phyloP scores from a whole-genome alignment of 495 filamentous ascomycete genomes.

The Penicillium canescens region DNA sequence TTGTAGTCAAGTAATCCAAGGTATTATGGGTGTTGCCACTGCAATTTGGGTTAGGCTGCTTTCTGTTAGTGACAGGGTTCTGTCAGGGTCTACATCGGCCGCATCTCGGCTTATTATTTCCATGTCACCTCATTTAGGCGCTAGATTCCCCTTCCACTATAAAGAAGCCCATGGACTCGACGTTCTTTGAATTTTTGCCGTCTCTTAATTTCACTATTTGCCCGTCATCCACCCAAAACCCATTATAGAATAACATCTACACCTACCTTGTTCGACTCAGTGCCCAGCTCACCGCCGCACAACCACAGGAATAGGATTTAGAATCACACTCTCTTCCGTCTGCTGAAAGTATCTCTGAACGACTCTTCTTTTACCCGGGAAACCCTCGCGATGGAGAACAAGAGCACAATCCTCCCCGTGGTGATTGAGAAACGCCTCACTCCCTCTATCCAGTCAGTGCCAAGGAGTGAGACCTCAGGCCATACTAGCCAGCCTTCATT shows the following conservation, averaged over 20 bases:
- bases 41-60: not conserved
- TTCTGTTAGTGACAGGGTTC: slow-evolving; percentile 10
- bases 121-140: slow-evolving; percentile 12
- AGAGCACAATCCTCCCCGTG: not conserved
- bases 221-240: no score
- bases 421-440: not conserved
- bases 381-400: no score
- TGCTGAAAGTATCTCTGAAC: no score
- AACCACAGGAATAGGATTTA: no score
- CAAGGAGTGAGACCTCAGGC: not conserved
- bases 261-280: not conserved
- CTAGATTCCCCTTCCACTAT: slow-evolving; percentile 1
- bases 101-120: slow-evolving; percentile 15
- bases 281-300: not conserved
- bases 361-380: no score
- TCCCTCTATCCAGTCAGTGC: not conserved
- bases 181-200: no score
- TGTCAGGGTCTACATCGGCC: slow-evolving; percentile 8
- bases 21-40: not conserved
- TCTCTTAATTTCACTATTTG: slow-evolving; percentile 1
- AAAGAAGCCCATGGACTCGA: not conserved
- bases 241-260: not conserved
- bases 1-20: not conserved
- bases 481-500: not conserved
- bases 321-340: no score